Evolutionary conservation across 2,329 filamentous ascomycete genomes (phyloP), one percentile per base, ranked within the genome.

Genomic region (Endothia cerciana): DNA sequence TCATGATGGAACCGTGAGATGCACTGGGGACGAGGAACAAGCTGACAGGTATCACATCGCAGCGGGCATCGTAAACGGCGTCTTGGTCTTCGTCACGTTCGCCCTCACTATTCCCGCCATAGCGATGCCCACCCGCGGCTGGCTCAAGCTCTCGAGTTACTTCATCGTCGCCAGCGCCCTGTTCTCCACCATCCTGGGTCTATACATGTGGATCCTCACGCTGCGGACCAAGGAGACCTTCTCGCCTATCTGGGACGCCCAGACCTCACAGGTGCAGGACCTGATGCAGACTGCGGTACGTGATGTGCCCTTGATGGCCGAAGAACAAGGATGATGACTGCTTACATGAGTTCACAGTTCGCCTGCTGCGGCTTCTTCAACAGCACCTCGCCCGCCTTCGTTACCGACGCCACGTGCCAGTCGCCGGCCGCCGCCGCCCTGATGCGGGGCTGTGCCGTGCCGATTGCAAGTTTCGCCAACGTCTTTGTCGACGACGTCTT

Each of bases 361-460:
- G 76, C 87, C 72, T 95, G 92, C 85, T 95, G 92, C 72, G 92
- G 92, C 68, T 95, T 92, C 79, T 79, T 86, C 71, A 92, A 93
- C 79, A 87, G 85, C 76, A 90, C 88, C 4, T 83, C 86, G 15
- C 90, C 90, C 13, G 87, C 89, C 61, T 94, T 94, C 75, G 82
- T 92, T 69, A 87, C 85, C 64, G 89, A 94, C 72, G 70, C 76
- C 6, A 86, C 84, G 1, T 95, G 92, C 76, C 83, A 87, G 11
- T 91, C 88, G 73, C 86, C 90, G 7, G 86, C 90, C 2, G 85
- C 89, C 45, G 91, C 92, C 1, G 88, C 89, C 17, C 82, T 91
- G 43, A 85, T 89, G 74, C 83, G 84, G 65, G 91, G 91, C 10
- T 95, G 92, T 75, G 84, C 90, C 19, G 81, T 84, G 1, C 84